Conservation (phyloP, 176 grass and related monocot species). For the Alloteropsis semialata region DNA sequence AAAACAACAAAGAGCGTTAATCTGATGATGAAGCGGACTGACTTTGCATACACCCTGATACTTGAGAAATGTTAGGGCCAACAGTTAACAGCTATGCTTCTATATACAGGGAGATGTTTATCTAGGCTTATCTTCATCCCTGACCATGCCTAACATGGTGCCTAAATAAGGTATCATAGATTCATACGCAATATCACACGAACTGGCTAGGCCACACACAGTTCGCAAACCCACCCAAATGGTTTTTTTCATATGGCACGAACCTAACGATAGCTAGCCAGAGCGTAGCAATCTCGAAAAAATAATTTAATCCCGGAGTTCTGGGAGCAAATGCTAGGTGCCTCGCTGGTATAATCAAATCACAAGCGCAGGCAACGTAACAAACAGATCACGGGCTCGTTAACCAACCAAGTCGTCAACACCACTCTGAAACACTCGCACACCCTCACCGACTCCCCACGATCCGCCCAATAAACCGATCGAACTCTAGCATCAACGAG, state of each 20-base stretch:
- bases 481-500: not conserved
- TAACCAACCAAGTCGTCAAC: not conserved
- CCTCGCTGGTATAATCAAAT: not conserved
- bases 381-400: not conserved
- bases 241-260: not conserved
- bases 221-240: not conserved
- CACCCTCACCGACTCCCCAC: not conserved
- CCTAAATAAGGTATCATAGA: not conserved
- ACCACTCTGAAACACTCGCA: not conserved
- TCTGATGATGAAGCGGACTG: too few relatives aligned
- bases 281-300: not conserved
- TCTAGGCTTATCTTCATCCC: too few relatives aligned
- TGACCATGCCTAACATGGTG: too few relatives aligned
- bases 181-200: not conserved
- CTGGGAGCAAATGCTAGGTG: too few relatives aligned
- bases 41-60: too few relatives aligned
- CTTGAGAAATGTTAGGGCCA: too few relatives aligned
- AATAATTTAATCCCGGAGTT: too few relatives aligned
- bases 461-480: not conserved
- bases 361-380: not conserved
- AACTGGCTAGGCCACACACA: not conserved
- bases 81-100: too few relatives aligned
- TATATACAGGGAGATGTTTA: too few relatives aligned
- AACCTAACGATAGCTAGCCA: not conserved
- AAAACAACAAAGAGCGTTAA: too few relatives aligned